Evolutionary conservation across 495 filamentous ascomycete genomes (phyloP), one percentile per base, ranked within the genome.

Genomic region (Elasticomyces elasticus): DNA sequence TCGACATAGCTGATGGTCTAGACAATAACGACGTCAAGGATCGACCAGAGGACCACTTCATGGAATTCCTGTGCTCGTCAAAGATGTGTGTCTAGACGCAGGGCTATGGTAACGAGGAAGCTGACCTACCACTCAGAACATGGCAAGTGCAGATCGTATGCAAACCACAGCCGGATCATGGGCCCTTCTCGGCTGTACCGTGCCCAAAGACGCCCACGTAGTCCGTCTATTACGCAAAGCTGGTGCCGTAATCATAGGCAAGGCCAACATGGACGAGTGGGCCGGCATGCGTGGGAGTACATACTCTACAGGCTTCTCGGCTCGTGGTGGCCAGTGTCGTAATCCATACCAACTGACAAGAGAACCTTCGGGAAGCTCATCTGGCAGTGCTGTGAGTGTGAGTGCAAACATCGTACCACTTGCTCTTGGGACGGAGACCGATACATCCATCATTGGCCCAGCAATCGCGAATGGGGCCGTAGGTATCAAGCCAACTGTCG

Each of bases 391-490:
- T 12, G 74, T 72, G 4, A 77, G 76, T 19, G 81, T 88, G 11
- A 73, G 76, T 1, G 75, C 75, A 19, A 86, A 87, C 60, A 55
- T 79, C 30, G 66, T 81, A 27, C 70, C 76, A 0, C 80, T 87
- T 64, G 72, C 80, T 1, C 62, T 87, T 3, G 84, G 84, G 15
- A 85, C 84, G 0, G 84, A 86, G 67, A 88, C 83, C 0, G 84
- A 87, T 63, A 81, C 81, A 13, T 83, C 79, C 69, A 72, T 86
- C 7, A 85, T 86, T 65, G 81, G 81, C 64, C 84, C 84, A 3
- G 83, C 84, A 1, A 76, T 83, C 66, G 62, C 79, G 15, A 85
- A 83, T 58, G 75, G 74, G 0, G 63, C 86, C 4, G 79, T 84
- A 7, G 81, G 81, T 15, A 79, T 84, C 63, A 86, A 85, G 64